Conservation (phyloP, 352 stramenopile genomes). For the Phytophthora cactorum region DNA sequence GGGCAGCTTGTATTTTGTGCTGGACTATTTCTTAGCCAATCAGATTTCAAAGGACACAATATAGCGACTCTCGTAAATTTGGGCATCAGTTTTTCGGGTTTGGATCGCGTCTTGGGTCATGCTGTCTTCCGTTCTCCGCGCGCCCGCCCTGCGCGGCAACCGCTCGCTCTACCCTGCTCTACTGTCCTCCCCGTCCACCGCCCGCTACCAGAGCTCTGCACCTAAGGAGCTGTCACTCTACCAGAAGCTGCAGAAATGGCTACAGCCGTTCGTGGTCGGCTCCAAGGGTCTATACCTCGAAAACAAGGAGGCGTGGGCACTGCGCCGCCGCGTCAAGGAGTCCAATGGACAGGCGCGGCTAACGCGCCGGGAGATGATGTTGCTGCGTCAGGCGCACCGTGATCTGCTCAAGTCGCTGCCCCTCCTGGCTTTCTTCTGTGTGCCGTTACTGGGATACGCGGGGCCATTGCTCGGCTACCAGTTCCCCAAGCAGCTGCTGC, state of each 20-base stretch:
- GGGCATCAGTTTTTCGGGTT: background rate
- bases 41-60: background rate
- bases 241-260: conserved; percentile 84
- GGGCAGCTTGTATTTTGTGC: background rate
- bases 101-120: conserved; percentile 3
- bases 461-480: conserved; percentile 83
- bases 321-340: conserved; percentile 65
- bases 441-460: conserved; percentile 75
- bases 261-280: conserved; percentile 80
- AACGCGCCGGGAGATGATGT: conserved; percentile 78
- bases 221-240: conserved; percentile 62
- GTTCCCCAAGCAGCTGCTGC: conserved; percentile 85
- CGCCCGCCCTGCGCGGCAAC: background rate
- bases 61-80: too few species aligned
- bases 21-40: background rate
- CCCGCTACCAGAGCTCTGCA: conserved; percentile 24
- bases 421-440: conserved; percentile 73
- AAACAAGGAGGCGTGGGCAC: conserved; percentile 80
- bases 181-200: background rate
- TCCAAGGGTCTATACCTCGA: conserved; percentile 75
- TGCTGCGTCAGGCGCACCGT: conserved; percentile 79
- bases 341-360: conserved; percentile 37
- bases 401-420: conserved; percentile 88
- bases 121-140: conserved; percentile 7
- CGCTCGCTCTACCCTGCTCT: conserved; percentile 2